These are phyloP conservation scores for Pelomyxa schiedti DNA, from an alignment of 78 protist species.

Conservation along the genomic window DNA sequence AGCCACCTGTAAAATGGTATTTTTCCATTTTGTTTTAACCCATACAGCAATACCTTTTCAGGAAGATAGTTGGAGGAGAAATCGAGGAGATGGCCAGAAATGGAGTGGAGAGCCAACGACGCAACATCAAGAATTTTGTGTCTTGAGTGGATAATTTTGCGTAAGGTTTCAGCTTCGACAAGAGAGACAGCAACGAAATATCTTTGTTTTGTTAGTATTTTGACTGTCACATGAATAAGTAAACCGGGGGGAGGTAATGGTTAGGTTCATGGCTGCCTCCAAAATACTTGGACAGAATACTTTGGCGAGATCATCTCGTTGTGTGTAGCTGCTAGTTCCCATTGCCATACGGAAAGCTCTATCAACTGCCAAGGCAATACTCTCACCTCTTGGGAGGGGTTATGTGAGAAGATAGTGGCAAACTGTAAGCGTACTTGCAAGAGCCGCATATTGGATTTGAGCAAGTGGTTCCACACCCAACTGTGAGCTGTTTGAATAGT, in stretches of 20 bases:
- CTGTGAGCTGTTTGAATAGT: background rate
- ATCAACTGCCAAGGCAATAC: background rate
- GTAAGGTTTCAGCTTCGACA: slow-evolving; percentile 57
- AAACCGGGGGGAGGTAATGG: no score
- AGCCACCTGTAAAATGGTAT: no score
- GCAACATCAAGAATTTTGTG: background rate
- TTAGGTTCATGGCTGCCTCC: background rate
- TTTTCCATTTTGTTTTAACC: no score
- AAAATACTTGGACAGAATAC: background rate
- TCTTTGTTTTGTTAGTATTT: background rate
- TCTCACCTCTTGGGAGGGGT: background rate
- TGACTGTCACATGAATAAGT: background rate
- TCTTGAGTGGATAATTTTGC: slow-evolving; percentile 22
- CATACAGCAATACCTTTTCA: no score
- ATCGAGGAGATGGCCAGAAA: no score
- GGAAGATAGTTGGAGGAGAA: no score
- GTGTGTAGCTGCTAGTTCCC: background rate
- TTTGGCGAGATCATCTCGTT: background rate
- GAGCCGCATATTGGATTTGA: no score
- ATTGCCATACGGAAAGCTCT: background rate
- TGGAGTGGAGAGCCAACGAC: background rate
- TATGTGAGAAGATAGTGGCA: no score
- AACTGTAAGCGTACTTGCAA: no score
- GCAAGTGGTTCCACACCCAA: no score
- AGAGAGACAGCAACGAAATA: slow-evolving; percentile 29